Conservation (phyloP, 805 yeast genomes). For the Starmerella ratchasimensis region DNA sequence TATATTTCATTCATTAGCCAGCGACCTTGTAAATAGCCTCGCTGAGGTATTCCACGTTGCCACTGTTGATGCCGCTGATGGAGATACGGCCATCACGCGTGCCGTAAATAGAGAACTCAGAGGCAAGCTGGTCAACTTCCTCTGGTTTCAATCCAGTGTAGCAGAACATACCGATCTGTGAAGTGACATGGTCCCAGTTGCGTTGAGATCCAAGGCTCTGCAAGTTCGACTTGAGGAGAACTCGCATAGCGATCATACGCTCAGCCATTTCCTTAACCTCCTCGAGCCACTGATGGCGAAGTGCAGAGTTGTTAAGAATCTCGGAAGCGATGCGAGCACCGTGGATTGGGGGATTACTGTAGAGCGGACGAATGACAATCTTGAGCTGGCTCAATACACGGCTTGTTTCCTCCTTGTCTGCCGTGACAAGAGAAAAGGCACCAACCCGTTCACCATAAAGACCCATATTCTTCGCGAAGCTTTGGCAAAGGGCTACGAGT, state of each 20-base stretch:
- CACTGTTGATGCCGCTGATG: slow-evolving; percentile 79
- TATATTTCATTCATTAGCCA: slow-evolving; percentile 5
- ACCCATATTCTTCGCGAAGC: slow-evolving; percentile 93
- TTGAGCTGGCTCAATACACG: slow-evolving; percentile 62
- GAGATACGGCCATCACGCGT: slow-evolving; percentile 80
- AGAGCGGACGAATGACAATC: slow-evolving; percentile 68
- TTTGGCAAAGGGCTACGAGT: slow-evolving; percentile 74
- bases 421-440: slow-evolving; percentile 49
- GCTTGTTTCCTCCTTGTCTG: slow-evolving; percentile 29
- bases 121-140: slow-evolving; percentile 59
- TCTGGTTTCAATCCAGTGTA: slow-evolving; percentile 66
- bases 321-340: slow-evolving; percentile 81
- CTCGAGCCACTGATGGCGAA: slow-evolving; percentile 60
- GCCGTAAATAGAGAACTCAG: slow-evolving; percentile 68
- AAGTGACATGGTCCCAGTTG: slow-evolving; percentile 73
- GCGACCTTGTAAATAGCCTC: slow-evolving; percentile 62
- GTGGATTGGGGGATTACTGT: slow-evolving; percentile 89
- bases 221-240: slow-evolving; percentile 46
- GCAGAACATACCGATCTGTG: slow-evolving; percentile 95
- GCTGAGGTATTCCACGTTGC: slow-evolving; percentile 68
- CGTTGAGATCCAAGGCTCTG: slow-evolving; percentile 41
- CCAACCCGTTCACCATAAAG: slow-evolving; percentile 98
- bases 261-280: slow-evolving; percentile 71
- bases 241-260: slow-evolving; percentile 63
- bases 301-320: slow-evolving; percentile 46